Percentiles rank a stretch among this genome's conserved stretches.
Conservation (phyloP, 2,329 filamentous ascomycete genomes). For the Cadophora sp. region DNA sequence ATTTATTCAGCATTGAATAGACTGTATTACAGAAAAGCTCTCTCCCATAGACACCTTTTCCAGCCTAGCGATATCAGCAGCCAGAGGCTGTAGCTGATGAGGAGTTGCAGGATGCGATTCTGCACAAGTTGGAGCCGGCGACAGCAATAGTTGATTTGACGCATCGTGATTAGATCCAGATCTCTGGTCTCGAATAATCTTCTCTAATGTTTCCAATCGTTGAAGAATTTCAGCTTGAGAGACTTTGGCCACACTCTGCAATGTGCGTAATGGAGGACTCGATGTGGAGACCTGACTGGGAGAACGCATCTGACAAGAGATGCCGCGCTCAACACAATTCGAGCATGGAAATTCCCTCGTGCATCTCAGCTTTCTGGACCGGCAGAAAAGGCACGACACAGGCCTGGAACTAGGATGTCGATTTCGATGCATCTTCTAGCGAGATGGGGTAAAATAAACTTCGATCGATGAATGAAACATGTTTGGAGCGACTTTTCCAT, state of each 20-base stretch:
- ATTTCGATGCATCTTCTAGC: neutral
- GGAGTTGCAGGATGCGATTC: neutral
- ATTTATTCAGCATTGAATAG: neutral
- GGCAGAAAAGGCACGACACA: neutral
- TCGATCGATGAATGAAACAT: neutral
- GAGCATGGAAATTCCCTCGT: slow-evolving; percentile 10
- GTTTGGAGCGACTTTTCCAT: neutral
- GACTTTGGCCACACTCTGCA: neutral
- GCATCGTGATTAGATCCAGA: neutral
- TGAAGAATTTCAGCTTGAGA: neutral
- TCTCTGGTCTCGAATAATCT: neutral
- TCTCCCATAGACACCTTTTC: slow-evolving; percentile 9
- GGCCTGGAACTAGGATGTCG: neutral
- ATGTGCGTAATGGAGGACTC: neutral
- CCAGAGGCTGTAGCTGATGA: neutral
- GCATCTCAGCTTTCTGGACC: slow-evolving; percentile 1
- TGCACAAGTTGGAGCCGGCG: neutral
- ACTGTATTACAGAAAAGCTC: neutral
- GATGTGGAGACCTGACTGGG: neutral
- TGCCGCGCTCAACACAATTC: slow-evolving; percentile 5
- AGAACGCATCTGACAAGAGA: neutral
- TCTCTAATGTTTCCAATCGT: neutral
- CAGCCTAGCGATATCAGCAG: neutral
- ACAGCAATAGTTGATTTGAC: neutral
- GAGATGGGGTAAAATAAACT: neutral